Evolutionary conservation across 768 basidiomycete species (phyloP), one percentile per base, ranked within the genome.

Genomic region (Tulasnella sp.): DNA sequence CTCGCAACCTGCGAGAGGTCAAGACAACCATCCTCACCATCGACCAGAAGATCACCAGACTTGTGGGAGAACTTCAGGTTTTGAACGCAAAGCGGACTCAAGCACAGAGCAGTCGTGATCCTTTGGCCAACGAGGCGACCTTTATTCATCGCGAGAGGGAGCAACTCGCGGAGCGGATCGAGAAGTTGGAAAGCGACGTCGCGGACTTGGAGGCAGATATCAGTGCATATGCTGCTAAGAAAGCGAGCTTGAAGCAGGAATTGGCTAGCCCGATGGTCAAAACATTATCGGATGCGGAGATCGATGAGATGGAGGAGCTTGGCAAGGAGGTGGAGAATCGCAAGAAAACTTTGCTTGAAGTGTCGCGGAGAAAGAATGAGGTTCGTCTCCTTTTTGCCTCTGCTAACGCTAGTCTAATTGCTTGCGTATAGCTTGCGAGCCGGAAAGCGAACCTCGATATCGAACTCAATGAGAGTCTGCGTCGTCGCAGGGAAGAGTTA

Each of bases 401-500:
- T 74, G 70, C 15, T 61, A 79, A 32, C 26, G 70, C 29, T 29
- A 26, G 32, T 40, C 70, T 51, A 6, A 77, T 29, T 20, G 2
- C 18, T 73, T 55, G 35, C 29, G 32, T 10, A n/a, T 26, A 94
- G 92, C 84, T 95, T 80, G 91, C 93, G 55, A 88, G 90, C 16
- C 87, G 87, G 80, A 95, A 94, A 85, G 93, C 92, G 82, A 84
- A 91, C 5, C 84, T 98, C 39, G 95, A 98, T 83, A 96, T 98
- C 75, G 97, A 99, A 83, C 87, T 99, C 70, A 94, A 93, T 80
- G 98, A 99, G 83, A 91, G 91, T 81, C 87, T 99, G 18, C 88
- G 91, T 29, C 89, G 96, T 10, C 88, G 92, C 35, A 88, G 90
- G 67, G 92, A 94, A 73, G 97, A 96, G 80, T 82, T 99, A 10